Conservation (phyloP, 1,284 basidiomycete genomes). For the Porodaedalea pini region DNA sequence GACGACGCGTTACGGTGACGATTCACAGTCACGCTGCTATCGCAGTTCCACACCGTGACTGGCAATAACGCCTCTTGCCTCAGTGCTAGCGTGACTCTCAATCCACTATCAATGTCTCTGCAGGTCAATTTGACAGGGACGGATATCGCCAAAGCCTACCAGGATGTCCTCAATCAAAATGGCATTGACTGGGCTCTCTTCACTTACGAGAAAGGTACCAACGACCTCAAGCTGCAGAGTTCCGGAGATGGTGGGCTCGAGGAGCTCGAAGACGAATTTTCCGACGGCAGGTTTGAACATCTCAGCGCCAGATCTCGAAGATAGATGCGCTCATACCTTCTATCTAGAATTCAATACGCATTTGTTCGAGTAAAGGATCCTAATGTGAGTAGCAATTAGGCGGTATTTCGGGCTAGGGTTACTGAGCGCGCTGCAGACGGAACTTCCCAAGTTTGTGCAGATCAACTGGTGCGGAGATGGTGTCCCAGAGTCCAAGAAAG, state of each 20-base stretch:
- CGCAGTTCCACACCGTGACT: background rate
- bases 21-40: slow-evolving; percentile 1
- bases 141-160: slow-evolving; percentile 76
- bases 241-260: slow-evolving; percentile 85
- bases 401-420: background rate
- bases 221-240: slow-evolving; percentile 87
- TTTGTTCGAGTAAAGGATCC: slow-evolving; percentile 87
- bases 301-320: background rate
- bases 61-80: no score
- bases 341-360: slow-evolving; percentile 85
- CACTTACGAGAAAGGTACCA: slow-evolving; percentile 81
- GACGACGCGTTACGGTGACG: no score
- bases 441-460: slow-evolving; percentile 90
- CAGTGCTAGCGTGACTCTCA: background rate
- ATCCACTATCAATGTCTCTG: slow-evolving; percentile 55
- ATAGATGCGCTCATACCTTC: slow-evolving; percentile 8
- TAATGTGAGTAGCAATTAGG: slow-evolving; percentile 51
- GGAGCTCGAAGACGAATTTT: slow-evolving; percentile 92
- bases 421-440: slow-evolving; percentile 46
- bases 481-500: slow-evolving; percentile 90
- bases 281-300: slow-evolving; percentile 74
- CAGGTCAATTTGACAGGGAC: slow-evolving; percentile 70
- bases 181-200: slow-evolving; percentile 86
- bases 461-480: slow-evolving; percentile 95
- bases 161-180: slow-evolving; percentile 71